These are phyloP conservation scores for Tricholoma saponaceum DNA, from an alignment of 768 basidiomycete genomes.

Conservation along the genomic window DNA sequence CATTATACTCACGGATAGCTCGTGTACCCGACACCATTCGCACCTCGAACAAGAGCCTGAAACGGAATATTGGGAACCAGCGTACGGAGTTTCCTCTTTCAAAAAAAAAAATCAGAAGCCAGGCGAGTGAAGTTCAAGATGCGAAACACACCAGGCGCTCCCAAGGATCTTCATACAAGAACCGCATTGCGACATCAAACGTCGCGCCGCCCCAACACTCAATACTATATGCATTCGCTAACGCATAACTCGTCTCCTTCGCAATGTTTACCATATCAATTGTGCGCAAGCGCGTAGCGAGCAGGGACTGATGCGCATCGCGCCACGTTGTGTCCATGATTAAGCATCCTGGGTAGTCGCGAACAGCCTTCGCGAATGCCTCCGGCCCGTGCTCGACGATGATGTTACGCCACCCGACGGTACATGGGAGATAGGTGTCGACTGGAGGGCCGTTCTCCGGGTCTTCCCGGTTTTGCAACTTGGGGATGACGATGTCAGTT, in stretches of 20 bases:
- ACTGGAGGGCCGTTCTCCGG: slow-evolving; percentile 62
- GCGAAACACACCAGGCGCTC: slow-evolving; percentile 73
- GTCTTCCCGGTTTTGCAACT: slow-evolving; percentile 73
- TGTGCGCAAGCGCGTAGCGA: slow-evolving; percentile 94
- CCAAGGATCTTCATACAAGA: slow-evolving; percentile 99
- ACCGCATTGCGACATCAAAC: slow-evolving; percentile 98
- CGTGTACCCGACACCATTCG: slow-evolving; percentile 98
- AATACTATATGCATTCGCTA: slow-evolving; percentile 92
- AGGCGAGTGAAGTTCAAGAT: not conserved
- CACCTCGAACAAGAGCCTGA: slow-evolving; percentile 97
- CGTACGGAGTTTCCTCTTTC: slow-evolving; percentile 83
- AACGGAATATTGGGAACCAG: slow-evolving; percentile 98
- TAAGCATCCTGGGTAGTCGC: slow-evolving; percentile 90
- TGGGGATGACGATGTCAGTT: slow-evolving; percentile 80
- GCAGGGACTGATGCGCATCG: slow-evolving; percentile 96
- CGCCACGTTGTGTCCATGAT: slow-evolving; percentile 99
- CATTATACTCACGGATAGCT: slow-evolving; percentile 78
- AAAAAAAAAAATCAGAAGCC: slow-evolving; percentile 2
- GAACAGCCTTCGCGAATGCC: slow-evolving; percentile 96
- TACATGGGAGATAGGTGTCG: slow-evolving; percentile 81
- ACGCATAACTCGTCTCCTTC: slow-evolving; percentile 92
- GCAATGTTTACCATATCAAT: slow-evolving; percentile 98
- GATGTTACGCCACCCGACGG: slow-evolving; percentile 95
- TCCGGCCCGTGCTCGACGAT: slow-evolving; percentile 97
- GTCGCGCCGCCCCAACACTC: slow-evolving; percentile 99